Conservation (phyloP, 1,284 basidiomycete species). For the Dichomitus squalens region DNA sequence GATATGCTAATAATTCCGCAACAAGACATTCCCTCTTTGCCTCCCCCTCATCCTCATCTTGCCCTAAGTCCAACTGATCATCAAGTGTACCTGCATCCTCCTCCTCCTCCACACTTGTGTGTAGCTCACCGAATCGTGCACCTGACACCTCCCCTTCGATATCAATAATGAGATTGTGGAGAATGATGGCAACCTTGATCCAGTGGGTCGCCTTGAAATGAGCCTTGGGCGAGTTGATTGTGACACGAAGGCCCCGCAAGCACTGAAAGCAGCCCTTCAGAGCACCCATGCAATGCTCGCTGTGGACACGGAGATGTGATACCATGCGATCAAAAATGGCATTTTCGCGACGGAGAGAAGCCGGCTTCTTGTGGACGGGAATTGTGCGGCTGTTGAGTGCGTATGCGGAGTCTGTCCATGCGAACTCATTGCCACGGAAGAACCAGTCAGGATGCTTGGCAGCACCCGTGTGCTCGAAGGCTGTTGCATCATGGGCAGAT, state of each 20-base stretch:
- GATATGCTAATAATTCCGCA: not conserved
- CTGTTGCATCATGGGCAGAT: constrained; percentile 34
- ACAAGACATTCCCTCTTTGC: not conserved
- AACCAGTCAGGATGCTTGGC: constrained; percentile 19
- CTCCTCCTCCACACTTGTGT: not conserved
- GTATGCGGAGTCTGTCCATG: constrained; percentile 39
- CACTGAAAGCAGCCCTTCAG: constrained; percentile 38
- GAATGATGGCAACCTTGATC: constrained; percentile 9
- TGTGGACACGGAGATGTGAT: constrained; percentile 32
- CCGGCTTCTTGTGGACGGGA: constrained; percentile 29
- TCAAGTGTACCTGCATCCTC: not conserved
- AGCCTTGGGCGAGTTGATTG: not conserved
- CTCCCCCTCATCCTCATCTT: not conserved
- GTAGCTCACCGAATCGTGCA: not conserved
- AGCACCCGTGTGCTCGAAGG: constrained; percentile 25
- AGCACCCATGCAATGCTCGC: constrained; percentile 32
- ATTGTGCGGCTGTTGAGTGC: constrained; percentile 18
- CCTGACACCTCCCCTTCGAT: not conserved
- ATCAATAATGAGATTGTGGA: constrained; percentile 9
- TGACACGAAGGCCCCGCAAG: constrained; percentile 19
- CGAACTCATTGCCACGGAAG: constrained; percentile 28
- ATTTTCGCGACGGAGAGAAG: constrained; percentile 31
- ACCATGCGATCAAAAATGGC: constrained; percentile 34
- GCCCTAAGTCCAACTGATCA: not conserved
- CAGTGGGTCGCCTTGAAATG: constrained; percentile 8